phyloP scores from a whole-genome alignment of 768 basidiomycete species.

The Pholiota microspora region DNA sequence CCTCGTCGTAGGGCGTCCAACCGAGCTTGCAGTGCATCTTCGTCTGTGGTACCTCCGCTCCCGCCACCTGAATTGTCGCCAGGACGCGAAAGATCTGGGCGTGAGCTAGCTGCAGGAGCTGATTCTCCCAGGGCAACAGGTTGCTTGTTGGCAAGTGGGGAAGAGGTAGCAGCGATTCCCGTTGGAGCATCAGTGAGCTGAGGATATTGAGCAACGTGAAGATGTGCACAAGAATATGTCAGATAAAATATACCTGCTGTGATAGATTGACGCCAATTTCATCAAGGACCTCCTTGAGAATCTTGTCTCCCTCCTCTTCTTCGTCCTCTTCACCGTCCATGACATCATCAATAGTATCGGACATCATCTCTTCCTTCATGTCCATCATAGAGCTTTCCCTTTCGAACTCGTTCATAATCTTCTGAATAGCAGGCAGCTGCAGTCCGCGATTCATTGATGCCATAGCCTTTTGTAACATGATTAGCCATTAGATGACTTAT shows the following conservation, averaged over 20 bases:
- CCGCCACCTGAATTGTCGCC: conserved; percentile 36
- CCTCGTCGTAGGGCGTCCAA: conserved; percentile 85
- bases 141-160: conserved; percentile 62
- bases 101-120: conserved; percentile 34
- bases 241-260: conserved; percentile 79
- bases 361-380: conserved; percentile 99
- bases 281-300: conserved; percentile 92
- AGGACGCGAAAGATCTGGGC: conserved; percentile 31
- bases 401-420: conserved; percentile 98
- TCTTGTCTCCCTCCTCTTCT: conserved; percentile 94
- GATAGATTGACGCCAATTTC: conserved; percentile 93
- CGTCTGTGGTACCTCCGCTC: conserved; percentile 58
- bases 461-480: conserved; percentile 74
- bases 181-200: conserved; percentile 86
- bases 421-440: conserved; percentile 92
- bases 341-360: conserved; percentile 94
- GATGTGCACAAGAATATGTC: neutral
- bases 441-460: conserved; percentile 95
- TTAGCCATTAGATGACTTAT: conserved; percentile 3
- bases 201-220: conserved; percentile 11
- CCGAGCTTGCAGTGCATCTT: conserved; percentile 92
- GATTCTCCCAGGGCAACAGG: conserved; percentile 85
- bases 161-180: conserved; percentile 58
- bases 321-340: conserved; percentile 98
- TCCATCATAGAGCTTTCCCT: conserved; percentile 98